These are phyloP conservation scores for Clonostachys chloroleuca DNA, from an alignment of 2,329 filamentous ascomycete genomes.

Conservation along the genomic window DNA sequence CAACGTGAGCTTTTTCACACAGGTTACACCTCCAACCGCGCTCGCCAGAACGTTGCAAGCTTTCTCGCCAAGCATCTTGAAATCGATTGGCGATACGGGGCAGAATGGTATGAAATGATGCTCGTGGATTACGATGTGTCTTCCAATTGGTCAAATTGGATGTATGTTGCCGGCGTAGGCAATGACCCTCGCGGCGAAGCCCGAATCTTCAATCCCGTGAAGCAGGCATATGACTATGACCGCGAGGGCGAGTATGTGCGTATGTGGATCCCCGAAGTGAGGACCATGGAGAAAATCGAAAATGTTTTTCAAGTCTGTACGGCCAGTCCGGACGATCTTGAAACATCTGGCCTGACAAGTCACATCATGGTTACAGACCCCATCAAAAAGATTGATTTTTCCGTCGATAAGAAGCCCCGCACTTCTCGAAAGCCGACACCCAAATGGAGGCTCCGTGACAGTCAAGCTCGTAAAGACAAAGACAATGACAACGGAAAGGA, in stretches of 20 bases:
- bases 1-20: conserved; percentile 71
- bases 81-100: conserved; percentile 77
- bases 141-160: conserved; percentile 81
- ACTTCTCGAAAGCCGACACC: conserved; percentile 12
- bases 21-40: conserved; percentile 74
- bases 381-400: conserved; percentile 60
- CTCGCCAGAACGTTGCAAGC: conserved; percentile 71
- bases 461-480: not conserved
- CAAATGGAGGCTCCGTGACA: not conserved
- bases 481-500: conserved; percentile 1
- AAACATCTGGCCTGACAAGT: conserved; percentile 48
- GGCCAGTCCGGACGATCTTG: conserved; percentile 52
- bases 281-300: conserved; percentile 43
- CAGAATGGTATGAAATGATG: conserved; percentile 77
- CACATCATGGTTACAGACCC: conserved; percentile 65
- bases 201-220: conserved; percentile 77
- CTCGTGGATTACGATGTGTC: conserved; percentile 73
- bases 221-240: conserved; percentile 77
- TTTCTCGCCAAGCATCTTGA: conserved; percentile 70
- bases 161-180: conserved; percentile 75
- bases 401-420: conserved; percentile 44
- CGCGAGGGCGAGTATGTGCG: conserved; percentile 63
- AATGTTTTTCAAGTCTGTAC: conserved; percentile 71
- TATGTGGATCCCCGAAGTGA: conserved; percentile 69
- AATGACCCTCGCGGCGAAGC: conserved; percentile 71